Percentiles rank a stretch among this genome's conserved stretches.
Conservation (phyloP, 2,329 filamentous ascomycete species). For the Arthrobotrys megalospora region DNA sequence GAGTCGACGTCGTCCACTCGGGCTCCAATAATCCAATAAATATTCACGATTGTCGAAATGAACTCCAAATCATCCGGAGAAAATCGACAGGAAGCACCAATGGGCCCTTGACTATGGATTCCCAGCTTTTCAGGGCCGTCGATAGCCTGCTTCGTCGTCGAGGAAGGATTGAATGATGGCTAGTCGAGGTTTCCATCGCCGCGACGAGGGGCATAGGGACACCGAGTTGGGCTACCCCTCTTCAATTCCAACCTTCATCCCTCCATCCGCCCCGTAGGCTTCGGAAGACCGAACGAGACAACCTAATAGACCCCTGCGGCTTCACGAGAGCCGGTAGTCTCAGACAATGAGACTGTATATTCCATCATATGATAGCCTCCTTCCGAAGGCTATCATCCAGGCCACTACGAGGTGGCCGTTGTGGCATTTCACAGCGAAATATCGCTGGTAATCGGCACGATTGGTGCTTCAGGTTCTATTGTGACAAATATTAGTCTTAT, state of each 20-base stretch:
- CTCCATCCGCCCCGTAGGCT: background rate
- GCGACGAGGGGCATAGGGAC: background rate
- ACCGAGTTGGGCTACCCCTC: background rate
- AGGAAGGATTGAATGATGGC: background rate
- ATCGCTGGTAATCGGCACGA: constrained; percentile 5
- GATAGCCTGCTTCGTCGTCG: constrained; percentile 10
- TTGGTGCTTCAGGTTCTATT: background rate
- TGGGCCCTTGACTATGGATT: background rate
- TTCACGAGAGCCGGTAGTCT: background rate
- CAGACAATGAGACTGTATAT: background rate
- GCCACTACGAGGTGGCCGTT: background rate
- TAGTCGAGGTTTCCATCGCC: background rate
- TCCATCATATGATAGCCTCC: background rate
- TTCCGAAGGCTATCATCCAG: background rate
- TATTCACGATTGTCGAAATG: background rate
- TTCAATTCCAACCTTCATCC: background rate
- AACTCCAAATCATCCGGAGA: background rate
- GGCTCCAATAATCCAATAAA: background rate
- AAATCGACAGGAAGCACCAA: background rate
- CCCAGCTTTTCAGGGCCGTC: background rate
- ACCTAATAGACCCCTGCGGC: background rate
- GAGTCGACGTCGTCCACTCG: background rate
- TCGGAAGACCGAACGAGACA: background rate
- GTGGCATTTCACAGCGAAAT: constrained; percentile 9
- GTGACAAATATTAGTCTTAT: background rate